Percentiles rank a stretch among this genome's conserved stretches.
Evolutionary conservation across 768 basidiomycete genomes (phyloP).

Genomic region (Mycena filopes): DNA sequence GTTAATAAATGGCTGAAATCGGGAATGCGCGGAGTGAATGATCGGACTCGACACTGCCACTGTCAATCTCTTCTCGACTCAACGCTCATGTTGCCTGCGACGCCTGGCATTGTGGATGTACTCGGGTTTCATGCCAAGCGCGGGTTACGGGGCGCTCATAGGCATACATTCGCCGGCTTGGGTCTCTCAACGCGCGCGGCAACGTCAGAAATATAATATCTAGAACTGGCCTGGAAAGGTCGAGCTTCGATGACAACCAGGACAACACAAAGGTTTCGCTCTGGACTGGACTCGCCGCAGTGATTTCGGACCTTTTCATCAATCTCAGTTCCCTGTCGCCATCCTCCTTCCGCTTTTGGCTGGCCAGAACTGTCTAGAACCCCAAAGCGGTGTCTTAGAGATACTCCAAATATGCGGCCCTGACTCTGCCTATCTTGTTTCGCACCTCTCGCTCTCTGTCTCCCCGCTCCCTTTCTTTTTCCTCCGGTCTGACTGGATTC

Average conservation of each 20-base stretch:
- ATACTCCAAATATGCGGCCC: constrained; percentile 4
- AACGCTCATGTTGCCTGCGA: too few species aligned
- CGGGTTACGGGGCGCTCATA: too few species aligned
- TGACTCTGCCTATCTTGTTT: background rate
- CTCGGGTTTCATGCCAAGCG: too few species aligned
- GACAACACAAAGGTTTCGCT: background rate
- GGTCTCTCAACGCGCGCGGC: too few species aligned
- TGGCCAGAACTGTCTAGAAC: constrained; percentile 30
- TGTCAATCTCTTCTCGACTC: too few species aligned
- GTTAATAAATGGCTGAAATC: too few species aligned
- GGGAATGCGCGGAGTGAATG: too few species aligned
- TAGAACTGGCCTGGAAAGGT: constrained; percentile 9
- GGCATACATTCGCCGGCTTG: too few species aligned
- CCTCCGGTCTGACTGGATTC: constrained; percentile 35
- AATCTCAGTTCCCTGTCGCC: constrained; percentile 17
- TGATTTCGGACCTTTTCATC: constrained; percentile 10
- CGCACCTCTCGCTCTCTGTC: background rate
- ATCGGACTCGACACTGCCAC: too few species aligned
- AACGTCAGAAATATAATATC: too few species aligned
- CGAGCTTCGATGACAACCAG: background rate
- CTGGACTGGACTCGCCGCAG: constrained; percentile 19
- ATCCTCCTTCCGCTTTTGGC: constrained; percentile 8
- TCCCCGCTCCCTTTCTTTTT: background rate
- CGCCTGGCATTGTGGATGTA: too few species aligned
- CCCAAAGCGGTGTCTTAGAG: constrained; percentile 17